phyloP scores from a whole-genome alignment of 345 rosid genomes.

The Chamaenerion angustifolium region DNA sequence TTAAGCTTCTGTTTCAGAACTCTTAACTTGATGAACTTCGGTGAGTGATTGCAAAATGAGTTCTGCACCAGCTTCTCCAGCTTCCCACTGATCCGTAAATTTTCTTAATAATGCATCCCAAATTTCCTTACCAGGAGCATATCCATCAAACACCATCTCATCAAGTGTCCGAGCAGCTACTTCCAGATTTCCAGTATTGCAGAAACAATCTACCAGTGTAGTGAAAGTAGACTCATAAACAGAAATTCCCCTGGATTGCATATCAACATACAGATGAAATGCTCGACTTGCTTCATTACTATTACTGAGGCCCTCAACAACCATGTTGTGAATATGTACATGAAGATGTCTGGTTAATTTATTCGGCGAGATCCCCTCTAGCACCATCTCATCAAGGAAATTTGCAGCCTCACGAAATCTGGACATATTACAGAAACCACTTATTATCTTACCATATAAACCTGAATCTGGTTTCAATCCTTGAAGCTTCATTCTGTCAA shows the following conservation, averaged over 20 bases:
- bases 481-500: constrained; percentile 87
- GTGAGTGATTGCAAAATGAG: not conserved
- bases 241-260: constrained; percentile 55
- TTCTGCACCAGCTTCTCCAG: constrained; percentile 12
- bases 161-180: constrained; percentile 46
- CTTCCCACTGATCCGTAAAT: too few species aligned
- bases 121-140: constrained; percentile 34
- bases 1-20: constrained; percentile 1
- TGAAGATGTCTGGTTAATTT: constrained; percentile 67
- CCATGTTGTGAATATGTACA: constrained; percentile 47
- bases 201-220: constrained; percentile 36
- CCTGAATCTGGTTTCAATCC: constrained; percentile 82
- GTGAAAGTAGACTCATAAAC: constrained; percentile 28
- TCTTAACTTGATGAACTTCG: not conserved
- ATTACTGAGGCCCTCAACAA: constrained; percentile 43
- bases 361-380: constrained; percentile 44
- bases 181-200: constrained; percentile 42
- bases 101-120: constrained; percentile 38
- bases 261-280: constrained; percentile 42
- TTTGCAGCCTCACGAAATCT: constrained; percentile 71
- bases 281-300: constrained; percentile 32
- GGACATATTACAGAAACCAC: constrained; percentile 33
- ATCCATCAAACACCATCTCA: constrained; percentile 62
- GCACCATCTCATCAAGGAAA: constrained; percentile 76
- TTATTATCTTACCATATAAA: constrained; percentile 57